Evolutionary conservation across 306 rosid species (phyloP).

Genomic region (Leucaena leucocephala): DNA sequence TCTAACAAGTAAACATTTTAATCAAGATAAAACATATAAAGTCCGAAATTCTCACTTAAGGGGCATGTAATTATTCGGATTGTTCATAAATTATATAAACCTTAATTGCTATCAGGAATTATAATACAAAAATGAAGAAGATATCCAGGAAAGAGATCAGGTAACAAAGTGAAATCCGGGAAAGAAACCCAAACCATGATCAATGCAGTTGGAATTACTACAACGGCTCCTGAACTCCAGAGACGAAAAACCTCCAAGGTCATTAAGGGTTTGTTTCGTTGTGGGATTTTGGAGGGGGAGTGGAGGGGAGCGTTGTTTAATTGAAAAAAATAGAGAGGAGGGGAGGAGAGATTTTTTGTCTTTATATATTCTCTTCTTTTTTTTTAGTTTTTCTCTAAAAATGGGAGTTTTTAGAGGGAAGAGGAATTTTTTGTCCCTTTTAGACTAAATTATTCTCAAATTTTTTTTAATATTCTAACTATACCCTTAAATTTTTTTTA

Average conservation of each 20-base stretch:
- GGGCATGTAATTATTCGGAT: constrained; percentile 1
- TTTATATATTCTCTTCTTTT: too few species aligned
- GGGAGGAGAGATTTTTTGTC: too few species aligned
- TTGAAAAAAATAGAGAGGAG: too few species aligned
- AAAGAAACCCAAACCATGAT: constrained; percentile 40
- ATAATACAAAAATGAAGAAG: constrained; percentile 5
- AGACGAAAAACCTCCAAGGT: neutral
- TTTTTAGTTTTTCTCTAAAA: too few species aligned
- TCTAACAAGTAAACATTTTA: constrained; percentile 3
- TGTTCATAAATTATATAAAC: constrained; percentile 31
- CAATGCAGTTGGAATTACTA: constrained; percentile 16
- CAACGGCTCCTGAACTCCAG: neutral
- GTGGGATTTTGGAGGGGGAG: too few species aligned
- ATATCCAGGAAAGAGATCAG: neutral
- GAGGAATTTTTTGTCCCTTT: too few species aligned
- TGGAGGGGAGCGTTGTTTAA: too few species aligned
- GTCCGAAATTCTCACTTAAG: neutral
- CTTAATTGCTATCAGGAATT: constrained; percentile 40
- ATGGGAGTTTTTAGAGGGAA: too few species aligned
- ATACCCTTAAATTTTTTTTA: too few species aligned
- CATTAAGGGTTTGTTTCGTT: too few species aligned
- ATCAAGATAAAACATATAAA: neutral
- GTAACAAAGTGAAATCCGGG: neutral
- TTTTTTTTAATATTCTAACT: too few species aligned
- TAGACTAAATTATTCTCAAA: too few species aligned